A percentile compares a stretch with the other conserved stretches of the same genome.
These are phyloP conservation scores for Melampsora americana DNA, from an alignment of 1,284 basidiomycete species.

Conservation along the genomic window DNA sequence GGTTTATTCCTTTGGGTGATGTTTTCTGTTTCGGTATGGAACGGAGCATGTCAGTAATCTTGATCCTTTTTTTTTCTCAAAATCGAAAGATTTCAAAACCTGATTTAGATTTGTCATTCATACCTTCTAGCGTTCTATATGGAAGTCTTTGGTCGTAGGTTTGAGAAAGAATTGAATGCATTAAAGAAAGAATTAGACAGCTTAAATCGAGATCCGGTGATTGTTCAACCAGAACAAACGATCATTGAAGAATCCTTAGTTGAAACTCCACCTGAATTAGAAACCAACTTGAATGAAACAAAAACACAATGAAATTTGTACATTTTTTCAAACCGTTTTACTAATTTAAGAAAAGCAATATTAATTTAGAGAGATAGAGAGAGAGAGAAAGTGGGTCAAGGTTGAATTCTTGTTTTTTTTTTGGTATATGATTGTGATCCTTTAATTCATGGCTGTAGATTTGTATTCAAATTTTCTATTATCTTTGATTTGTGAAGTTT, in stretches of 20 bases:
- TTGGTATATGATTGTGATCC: too few relatives aligned
- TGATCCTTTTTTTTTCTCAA: background rate
- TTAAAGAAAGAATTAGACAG: constrained; percentile 50
- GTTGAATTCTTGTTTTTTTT: too few relatives aligned
- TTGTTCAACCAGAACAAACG: constrained; percentile 3
- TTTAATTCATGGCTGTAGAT: too few relatives aligned
- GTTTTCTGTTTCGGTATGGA: constrained; percentile 51
- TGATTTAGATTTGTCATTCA: constrained; percentile 33
- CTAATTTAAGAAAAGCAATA: too few relatives aligned
- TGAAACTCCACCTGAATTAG: background rate
- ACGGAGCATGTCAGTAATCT: constrained; percentile 47
- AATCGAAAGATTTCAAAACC: constrained; percentile 6
- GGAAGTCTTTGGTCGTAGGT: constrained; percentile 49
- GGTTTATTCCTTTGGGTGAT: constrained; percentile 48
- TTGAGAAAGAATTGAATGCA: constrained; percentile 50
- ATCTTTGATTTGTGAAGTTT: too few relatives aligned
- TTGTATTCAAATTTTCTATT: too few relatives aligned
- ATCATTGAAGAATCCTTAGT: background rate
- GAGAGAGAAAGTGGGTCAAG: too few relatives aligned
- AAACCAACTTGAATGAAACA: too few relatives aligned
- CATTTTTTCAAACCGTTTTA: too few relatives aligned
- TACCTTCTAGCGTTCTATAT: constrained; percentile 41
- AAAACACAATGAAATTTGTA: too few relatives aligned
- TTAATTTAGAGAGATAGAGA: too few relatives aligned
- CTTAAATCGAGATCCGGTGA: constrained; percentile 16